Conservation (phyloP, 768 basidiomycete species). For the Vararia minispora region DNA sequence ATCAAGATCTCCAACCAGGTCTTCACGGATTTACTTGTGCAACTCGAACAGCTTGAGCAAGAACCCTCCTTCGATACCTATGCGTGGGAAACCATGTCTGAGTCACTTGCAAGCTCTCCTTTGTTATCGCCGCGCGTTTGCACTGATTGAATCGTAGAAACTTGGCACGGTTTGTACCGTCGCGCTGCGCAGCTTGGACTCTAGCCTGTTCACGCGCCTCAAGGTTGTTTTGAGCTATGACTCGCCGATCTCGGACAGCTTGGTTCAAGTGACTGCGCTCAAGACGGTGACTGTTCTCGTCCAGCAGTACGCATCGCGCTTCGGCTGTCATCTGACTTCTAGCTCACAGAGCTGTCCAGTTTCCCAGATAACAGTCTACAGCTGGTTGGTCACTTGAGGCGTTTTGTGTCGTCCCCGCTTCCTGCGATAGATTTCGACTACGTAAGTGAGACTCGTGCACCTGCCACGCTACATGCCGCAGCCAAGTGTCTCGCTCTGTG, state of each 20-base stretch:
- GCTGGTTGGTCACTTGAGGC: slow-evolving; percentile 71
- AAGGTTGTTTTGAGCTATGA: slow-evolving; percentile 69
- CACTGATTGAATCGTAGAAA: slow-evolving; percentile 52
- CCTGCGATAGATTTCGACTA: slow-evolving; percentile 85
- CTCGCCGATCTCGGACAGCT: slow-evolving; percentile 69
- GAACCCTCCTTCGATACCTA: slow-evolving; percentile 80
- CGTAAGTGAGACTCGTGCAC: slow-evolving; percentile 57
- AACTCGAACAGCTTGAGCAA: slow-evolving; percentile 74
- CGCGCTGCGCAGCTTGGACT: slow-evolving; percentile 56
- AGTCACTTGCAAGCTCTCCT: slow-evolving; percentile 32
- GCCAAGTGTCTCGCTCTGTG: slow-evolving; percentile 87
- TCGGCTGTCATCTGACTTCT: not conserved
- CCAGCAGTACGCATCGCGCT: slow-evolving; percentile 45
- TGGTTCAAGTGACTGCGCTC: slow-evolving; percentile 84
- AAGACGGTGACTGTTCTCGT: slow-evolving; percentile 79
- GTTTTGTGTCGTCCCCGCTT: slow-evolving; percentile 80
- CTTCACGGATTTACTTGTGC: slow-evolving; percentile 64
- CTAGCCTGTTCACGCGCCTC: slow-evolving; percentile 56
- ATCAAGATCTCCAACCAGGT: slow-evolving; percentile 59
- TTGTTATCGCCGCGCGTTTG: not conserved
- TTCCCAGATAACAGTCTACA: slow-evolving; percentile 70
- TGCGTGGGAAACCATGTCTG: slow-evolving; percentile 88
- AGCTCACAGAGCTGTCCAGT: slow-evolving; percentile 29
- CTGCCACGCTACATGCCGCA: slow-evolving; percentile 72
- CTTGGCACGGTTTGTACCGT: slow-evolving; percentile 73